Conservation (phyloP, 202 grass and related monocot species). For the Cymbopogon flexuosus region DNA sequence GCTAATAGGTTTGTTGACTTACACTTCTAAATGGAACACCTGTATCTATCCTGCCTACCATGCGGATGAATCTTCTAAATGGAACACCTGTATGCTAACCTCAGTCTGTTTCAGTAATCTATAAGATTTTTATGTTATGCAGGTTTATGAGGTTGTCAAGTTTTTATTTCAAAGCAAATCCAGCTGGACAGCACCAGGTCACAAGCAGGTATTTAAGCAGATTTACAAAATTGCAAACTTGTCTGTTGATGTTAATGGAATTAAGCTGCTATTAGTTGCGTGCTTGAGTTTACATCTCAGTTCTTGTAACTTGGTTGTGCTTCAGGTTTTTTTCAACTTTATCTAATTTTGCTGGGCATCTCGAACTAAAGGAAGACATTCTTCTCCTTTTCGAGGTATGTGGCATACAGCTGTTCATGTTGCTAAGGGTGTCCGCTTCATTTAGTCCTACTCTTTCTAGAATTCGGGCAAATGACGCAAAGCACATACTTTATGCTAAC, state of each 20-base stretch:
- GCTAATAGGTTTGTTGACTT: constrained; percentile 48
- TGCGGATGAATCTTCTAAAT: too few relatives aligned
- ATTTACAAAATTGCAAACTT: constrained; percentile 7
- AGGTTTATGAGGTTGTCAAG: constrained; percentile 56
- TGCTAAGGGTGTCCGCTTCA: not conserved
- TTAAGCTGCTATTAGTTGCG: not conserved
- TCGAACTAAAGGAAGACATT: constrained; percentile 35
- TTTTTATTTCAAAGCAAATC: constrained; percentile 40
- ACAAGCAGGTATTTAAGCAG: constrained; percentile 37
- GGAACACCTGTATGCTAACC: too few relatives aligned
- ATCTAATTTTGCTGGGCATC: constrained; percentile 27
- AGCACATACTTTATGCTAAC: not conserved
- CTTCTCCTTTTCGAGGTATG: constrained; percentile 57
- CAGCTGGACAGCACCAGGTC: constrained; percentile 30
- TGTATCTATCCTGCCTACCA: not conserved
- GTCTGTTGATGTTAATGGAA: constrained; percentile 12
- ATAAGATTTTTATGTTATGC: constrained; percentile 10
- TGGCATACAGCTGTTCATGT: not conserved
- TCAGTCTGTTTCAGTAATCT: not conserved
- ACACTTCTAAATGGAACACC: not conserved
- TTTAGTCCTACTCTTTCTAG: not conserved
- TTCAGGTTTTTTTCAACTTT: constrained; percentile 49
- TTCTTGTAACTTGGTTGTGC: constrained; percentile 13
- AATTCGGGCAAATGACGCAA: not conserved
- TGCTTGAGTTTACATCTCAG: not conserved